Base-by-base conservation (phyloP, 192 early-diverging fungal species). In the Coemansia guatemalensis region DNA sequence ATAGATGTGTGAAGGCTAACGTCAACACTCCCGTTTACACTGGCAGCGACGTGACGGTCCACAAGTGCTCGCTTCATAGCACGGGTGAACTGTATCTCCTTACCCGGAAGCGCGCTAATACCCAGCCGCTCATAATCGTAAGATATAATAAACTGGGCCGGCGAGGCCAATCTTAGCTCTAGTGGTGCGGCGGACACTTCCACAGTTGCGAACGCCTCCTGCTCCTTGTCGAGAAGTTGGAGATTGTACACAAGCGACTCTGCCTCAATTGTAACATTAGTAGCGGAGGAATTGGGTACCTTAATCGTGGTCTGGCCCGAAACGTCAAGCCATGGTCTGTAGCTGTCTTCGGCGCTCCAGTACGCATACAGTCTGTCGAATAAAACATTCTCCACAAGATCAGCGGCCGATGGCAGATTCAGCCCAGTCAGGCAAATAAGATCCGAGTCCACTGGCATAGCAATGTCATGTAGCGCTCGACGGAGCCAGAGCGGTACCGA, bases 321-420 rank as follows among this genome's bases (percentile, higher is more conserved):
- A 1, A 77, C 18, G 23, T 64, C 65, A 9, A 54, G 50, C 61
- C 74, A 71, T 4, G 74, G 74, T 18, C 65, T 63, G 51, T 63
- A 77, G 57, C 69, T 70, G 44, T 68, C 61, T 41, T 62, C 23
- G 8, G 74, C 65, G 48, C 68, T 71, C 74, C 74, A 77, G 58
- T 65, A 68, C 12, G 65, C 74, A 33, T 71, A 77, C 12, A 77
- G n/a, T 27, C 58, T 58, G 30, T 68, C 64, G 11, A 69, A 58
- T n/a, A 58, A 49, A n/a, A 71, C 29, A 18, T 58, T 62, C 26
- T 59, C 59, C 24, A 76, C 48, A 52, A 68, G 23, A 18, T 29
- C 65, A 14, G 44, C 56, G 24, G 67, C 2, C 2, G 61, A 52
- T 0, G 65, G 65, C n/a, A 64, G n/a, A 1, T 58, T 6, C 2